phyloP scores from a whole-genome alignment of 2,329 filamentous ascomycete genomes.

The Botrytis hyacinthi region DNA sequence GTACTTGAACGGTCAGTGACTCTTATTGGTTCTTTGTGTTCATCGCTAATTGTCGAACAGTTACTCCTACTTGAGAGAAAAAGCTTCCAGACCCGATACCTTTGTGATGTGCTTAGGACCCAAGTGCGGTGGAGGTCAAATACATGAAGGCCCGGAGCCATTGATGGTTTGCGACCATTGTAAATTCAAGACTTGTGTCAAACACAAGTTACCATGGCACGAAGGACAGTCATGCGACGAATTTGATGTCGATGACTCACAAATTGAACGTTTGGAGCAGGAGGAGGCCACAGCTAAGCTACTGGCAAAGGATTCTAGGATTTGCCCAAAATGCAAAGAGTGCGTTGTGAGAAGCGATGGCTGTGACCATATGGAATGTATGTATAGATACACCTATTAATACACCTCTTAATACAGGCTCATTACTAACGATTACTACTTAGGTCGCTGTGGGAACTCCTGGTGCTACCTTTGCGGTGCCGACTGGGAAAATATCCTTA shows the following conservation, averaged over 20 bases:
- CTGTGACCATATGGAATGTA: constrained; percentile 32
- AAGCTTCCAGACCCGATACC: background rate
- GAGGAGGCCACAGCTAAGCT: constrained; percentile 32
- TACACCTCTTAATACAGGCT: background rate
- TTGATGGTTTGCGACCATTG: constrained; percentile 31
- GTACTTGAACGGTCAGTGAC: constrained; percentile 6
- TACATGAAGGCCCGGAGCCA: constrained; percentile 23
- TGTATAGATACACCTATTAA: background rate
- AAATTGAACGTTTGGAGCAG: constrained; percentile 32
- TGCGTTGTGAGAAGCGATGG: constrained; percentile 28
- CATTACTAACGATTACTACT: background rate
- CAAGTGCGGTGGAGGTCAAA: constrained; percentile 27
- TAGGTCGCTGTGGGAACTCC: constrained; percentile 28
- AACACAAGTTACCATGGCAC: constrained; percentile 33
- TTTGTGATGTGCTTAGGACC: constrained; percentile 26
- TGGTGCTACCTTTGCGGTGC: constrained; percentile 32
- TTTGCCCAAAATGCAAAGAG: constrained; percentile 30
- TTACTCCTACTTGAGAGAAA: constrained; percentile 7
- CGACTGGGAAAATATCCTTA: constrained; percentile 30
- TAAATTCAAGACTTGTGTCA: constrained; percentile 27
- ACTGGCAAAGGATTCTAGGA: constrained; percentile 25
- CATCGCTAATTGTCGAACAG: background rate
- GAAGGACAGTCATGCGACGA: constrained; percentile 30
- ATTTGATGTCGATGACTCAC: constrained; percentile 28
- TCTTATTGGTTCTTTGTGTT: background rate